Evolutionary conservation across 2,329 filamentous ascomycete species (phyloP), one percentile per base, ranked within the genome.

Genomic region (Claviceps humidiphila): DNA sequence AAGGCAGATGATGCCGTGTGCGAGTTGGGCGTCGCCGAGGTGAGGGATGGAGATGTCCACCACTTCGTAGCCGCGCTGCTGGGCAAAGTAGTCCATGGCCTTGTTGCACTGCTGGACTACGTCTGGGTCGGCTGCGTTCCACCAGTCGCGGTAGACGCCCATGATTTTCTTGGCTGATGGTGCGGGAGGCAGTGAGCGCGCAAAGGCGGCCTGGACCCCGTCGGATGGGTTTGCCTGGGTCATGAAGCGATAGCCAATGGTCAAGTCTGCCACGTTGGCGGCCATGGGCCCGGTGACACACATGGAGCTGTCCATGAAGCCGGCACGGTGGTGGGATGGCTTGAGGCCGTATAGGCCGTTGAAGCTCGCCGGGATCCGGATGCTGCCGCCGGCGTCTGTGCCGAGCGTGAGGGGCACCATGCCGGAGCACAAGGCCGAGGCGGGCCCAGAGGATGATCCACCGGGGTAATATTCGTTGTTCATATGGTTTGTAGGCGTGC

Each of bases 341-440:
- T 95, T 95, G 54, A 95, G 74, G 2, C 89, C 89, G 66, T 85
- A 95, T 22, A 88, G 68, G 48, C 88, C 87, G 64, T 87, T 93
- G 70, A 86, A 91, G 37, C 77, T 75, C 0, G 82, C 71, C 0
- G 88, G 88, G 40, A 93, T 78, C 41, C 88, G 81, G 53, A 88
- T 78, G 55, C 82, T 87, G 54, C 87, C 87, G 40, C 87, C 85
- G 1, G 85, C 84, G 59, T 91, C 87, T 5, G 82, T 84, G 40
- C 86, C 88, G 26, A 90, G 72, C 1, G 80, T 78, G 55, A 89
- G 81, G n/a, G 87, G 87, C 2, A 90, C 74, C 24, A 93, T 68
- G 2, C 87, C 87, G 7, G 80, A 77, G 20, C 77, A 76, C 26
- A 90, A 74, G 13, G 81, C 77, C 51, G 88, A 91, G 0, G 76